Evolutionary conservation across 2,329 filamentous ascomycete species (phyloP).

Genomic region (Nothophoma quercina): DNA sequence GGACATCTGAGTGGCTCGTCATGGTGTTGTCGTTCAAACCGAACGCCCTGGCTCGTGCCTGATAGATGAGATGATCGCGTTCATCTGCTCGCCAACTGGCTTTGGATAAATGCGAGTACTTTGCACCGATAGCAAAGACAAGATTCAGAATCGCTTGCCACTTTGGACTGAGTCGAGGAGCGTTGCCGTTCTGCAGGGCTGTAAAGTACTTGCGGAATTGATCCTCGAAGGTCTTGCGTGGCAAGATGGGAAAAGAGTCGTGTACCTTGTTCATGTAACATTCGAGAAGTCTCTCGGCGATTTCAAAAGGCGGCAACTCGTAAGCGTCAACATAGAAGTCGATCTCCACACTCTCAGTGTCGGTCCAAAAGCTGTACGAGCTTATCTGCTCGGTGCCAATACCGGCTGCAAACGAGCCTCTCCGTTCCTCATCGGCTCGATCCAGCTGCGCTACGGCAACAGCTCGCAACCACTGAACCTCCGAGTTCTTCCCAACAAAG

Average conservation of each 20-base stretch:
- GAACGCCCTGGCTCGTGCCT: slow-evolving; percentile 48
- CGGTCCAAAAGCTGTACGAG: slow-evolving; percentile 44
- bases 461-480: slow-evolving; percentile 43
- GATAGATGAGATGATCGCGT: slow-evolving; percentile 49
- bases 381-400: slow-evolving; percentile 38
- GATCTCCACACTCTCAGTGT: slow-evolving; percentile 35
- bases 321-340: slow-evolving; percentile 40
- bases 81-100: slow-evolving; percentile 35
- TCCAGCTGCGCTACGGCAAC: slow-evolving; percentile 33
- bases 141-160: slow-evolving; percentile 53
- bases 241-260: slow-evolving; percentile 49
- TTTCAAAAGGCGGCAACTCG: slow-evolving; percentile 41
- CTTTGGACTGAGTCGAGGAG: slow-evolving; percentile 28
- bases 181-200: slow-evolving; percentile 27
- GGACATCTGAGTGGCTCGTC: slow-evolving; percentile 46
- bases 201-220: slow-evolving; percentile 46
- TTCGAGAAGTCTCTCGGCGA: slow-evolving; percentile 44
- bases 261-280: slow-evolving; percentile 51
- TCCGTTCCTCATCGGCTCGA: slow-evolving; percentile 21
- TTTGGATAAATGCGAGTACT: slow-evolving; percentile 46
- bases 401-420: slow-evolving; percentile 9
- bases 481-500: slow-evolving; percentile 45
- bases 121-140: slow-evolving; percentile 54
- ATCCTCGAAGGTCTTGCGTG: slow-evolving; percentile 39
- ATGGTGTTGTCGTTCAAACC: slow-evolving; percentile 40